These are phyloP conservation scores for Carallia pectinifolia DNA, from an alignment of 345 rosid genomes.

Conservation along the genomic window DNA sequence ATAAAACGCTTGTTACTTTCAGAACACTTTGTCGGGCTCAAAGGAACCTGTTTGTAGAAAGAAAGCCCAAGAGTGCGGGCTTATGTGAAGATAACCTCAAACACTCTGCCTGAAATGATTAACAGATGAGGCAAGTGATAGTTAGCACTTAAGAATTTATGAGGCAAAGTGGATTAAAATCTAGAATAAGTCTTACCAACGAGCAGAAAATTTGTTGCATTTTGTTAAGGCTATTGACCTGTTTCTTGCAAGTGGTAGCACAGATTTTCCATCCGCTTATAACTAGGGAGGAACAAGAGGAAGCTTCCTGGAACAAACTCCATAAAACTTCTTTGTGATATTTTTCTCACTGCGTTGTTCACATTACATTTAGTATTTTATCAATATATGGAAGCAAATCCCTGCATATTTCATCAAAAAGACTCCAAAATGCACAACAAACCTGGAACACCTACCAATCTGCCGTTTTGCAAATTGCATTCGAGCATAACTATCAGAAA, in stretches of 20 bases:
- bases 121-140: too few relatives aligned
- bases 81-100: too few relatives aligned
- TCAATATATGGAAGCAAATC: conserved; percentile 17
- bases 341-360: conserved; percentile 81
- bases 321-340: conserved; percentile 69
- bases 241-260: conserved; percentile 82
- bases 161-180: background rate
- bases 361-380: conserved; percentile 15
- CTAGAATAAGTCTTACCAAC: conserved; percentile 45
- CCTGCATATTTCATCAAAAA: conserved; percentile 14
- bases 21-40: too few relatives aligned
- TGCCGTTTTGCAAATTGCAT: conserved; percentile 87
- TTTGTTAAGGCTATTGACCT: conserved; percentile 73
- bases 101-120: too few relatives aligned
- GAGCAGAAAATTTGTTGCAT: conserved; percentile 61
- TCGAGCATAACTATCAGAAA: conserved; percentile 68
- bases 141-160: too few relatives aligned
- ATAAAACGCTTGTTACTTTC: too few relatives aligned
- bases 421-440: conserved; percentile 11
- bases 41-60: too few relatives aligned
- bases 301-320: conserved; percentile 77
- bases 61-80: too few relatives aligned
- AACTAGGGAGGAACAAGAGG: conserved; percentile 93
- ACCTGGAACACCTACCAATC: conserved; percentile 81
- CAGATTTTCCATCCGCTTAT: conserved; percentile 88